phyloP scores from a whole-genome alignment of 164 flowering plant species.

The Protea cynaroides region DNA sequence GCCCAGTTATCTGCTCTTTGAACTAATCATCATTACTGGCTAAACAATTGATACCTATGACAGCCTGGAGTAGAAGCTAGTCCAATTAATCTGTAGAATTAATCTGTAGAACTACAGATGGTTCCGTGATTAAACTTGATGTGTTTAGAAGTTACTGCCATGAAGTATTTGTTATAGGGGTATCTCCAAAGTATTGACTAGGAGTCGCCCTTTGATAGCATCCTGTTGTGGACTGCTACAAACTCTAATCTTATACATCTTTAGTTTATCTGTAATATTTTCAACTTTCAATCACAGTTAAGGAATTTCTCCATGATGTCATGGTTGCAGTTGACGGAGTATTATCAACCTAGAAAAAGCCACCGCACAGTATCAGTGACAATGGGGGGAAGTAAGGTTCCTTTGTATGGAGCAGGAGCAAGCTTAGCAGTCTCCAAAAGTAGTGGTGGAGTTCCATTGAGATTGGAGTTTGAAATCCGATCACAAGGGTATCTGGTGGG shows the following conservation, averaged over 20 bases:
- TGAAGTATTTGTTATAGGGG: too few relatives aligned
- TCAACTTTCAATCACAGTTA: neutral
- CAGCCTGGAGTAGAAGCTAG: too few relatives aligned
- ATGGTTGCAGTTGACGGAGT: slow-evolving; percentile 67
- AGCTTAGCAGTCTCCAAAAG: slow-evolving; percentile 33
- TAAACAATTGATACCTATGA: too few relatives aligned
- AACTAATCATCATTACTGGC: too few relatives aligned
- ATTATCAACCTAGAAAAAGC: slow-evolving; percentile 92
- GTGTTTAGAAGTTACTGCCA: too few relatives aligned
- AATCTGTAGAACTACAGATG: too few relatives aligned
- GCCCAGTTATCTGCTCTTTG: too few relatives aligned
- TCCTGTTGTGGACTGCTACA: too few relatives aligned
- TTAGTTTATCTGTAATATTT: too few relatives aligned
- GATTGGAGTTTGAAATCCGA: slow-evolving; percentile 47
- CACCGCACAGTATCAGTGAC: slow-evolving; percentile 39
- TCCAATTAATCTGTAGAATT: neutral
- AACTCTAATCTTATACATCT: too few relatives aligned
- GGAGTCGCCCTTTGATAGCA: too few relatives aligned
- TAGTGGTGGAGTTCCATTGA: slow-evolving; percentile 50
- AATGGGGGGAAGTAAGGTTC: slow-evolving; percentile 65
- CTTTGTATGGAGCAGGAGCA: slow-evolving; percentile 88
- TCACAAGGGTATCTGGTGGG: slow-evolving; percentile 83
- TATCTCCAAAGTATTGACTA: too few relatives aligned
- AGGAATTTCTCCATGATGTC: neutral
- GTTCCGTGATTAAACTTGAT: slow-evolving; percentile 14